Percentiles rank a stretch among this genome's conserved stretches.
Evolutionary conservation across 2,329 filamentous ascomycete species (phyloP).

Genomic region (Furcasterigmium sp.): DNA sequence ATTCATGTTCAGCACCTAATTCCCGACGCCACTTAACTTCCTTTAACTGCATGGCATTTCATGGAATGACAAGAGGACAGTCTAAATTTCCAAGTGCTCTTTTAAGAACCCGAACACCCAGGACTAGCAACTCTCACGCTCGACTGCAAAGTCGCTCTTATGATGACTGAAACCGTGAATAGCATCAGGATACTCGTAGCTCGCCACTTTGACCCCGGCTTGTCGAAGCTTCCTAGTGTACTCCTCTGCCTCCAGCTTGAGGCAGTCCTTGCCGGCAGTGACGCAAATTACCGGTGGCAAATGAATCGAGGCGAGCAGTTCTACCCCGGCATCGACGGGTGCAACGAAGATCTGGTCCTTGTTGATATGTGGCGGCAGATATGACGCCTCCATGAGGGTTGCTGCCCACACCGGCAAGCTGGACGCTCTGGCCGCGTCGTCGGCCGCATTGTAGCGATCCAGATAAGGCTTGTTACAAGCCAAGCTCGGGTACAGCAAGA

Average conservation of each 20-base stretch:
- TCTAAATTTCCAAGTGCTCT: too few species aligned
- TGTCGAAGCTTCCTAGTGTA: background rate
- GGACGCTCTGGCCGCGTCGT: background rate
- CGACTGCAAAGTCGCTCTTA: background rate
- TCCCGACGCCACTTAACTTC: too few species aligned
- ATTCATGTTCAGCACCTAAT: too few species aligned
- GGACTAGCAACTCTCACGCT: background rate
- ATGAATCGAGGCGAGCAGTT: background rate
- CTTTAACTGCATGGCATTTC: too few species aligned
- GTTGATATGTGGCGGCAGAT: background rate
- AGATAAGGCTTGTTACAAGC: background rate
- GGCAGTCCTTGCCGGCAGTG: background rate
- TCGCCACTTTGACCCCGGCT: background rate
- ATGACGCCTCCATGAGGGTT: background rate
- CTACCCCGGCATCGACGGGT: background rate
- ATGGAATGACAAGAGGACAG: too few species aligned
- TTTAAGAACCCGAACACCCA: too few species aligned
- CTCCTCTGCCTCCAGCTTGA: background rate
- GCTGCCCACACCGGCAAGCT: background rate
- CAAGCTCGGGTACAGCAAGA: background rate
- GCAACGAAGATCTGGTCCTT: background rate
- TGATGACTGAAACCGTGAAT: background rate
- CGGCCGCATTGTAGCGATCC: background rate
- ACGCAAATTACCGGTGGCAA: background rate
- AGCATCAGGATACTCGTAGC: slow-evolving; percentile 1